phyloP scores from a whole-genome alignment of 495 filamentous ascomycete species.

The Xylaria venustula region DNA sequence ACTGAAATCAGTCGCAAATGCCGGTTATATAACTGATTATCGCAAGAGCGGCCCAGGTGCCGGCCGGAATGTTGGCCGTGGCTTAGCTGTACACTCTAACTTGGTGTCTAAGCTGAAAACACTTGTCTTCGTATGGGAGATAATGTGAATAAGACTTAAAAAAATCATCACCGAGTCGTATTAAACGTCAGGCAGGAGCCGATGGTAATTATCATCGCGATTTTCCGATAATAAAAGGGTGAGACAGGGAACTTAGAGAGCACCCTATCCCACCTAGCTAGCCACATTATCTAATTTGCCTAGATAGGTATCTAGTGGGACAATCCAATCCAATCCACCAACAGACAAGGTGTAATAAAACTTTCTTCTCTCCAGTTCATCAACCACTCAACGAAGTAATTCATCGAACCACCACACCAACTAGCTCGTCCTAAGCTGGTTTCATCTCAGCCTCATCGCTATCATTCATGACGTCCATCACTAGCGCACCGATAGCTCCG shows the following conservation, averaged over 20 bases:
- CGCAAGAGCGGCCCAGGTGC: no score
- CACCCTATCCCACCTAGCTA: neutral
- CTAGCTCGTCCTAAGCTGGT: neutral
- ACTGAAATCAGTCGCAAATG: no score
- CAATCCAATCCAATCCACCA: neutral
- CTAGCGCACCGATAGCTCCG: neutral
- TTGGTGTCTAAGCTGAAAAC: neutral
- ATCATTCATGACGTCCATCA: neutral
- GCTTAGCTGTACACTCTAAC: no score
- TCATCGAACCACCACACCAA: neutral
- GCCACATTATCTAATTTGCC: neutral
- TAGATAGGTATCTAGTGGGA: neutral
- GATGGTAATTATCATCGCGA: neutral
- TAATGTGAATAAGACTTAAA: neutral
- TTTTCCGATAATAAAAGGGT: neutral
- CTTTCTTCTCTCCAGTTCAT: neutral
- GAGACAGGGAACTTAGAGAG: neutral
- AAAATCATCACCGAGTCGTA: neutral
- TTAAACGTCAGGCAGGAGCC: neutral
- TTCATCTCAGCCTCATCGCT: neutral
- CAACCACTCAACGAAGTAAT: neutral
- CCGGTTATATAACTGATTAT: no score
- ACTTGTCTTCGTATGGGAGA: neutral
- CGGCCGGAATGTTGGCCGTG: no score
- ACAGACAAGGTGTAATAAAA: neutral